A percentile compares a stretch with the other conserved stretches of the same genome.
These are phyloP conservation scores for Tuber aestivum DNA, from an alignment of 495 filamentous ascomycete species.

Conservation along the genomic window DNA sequence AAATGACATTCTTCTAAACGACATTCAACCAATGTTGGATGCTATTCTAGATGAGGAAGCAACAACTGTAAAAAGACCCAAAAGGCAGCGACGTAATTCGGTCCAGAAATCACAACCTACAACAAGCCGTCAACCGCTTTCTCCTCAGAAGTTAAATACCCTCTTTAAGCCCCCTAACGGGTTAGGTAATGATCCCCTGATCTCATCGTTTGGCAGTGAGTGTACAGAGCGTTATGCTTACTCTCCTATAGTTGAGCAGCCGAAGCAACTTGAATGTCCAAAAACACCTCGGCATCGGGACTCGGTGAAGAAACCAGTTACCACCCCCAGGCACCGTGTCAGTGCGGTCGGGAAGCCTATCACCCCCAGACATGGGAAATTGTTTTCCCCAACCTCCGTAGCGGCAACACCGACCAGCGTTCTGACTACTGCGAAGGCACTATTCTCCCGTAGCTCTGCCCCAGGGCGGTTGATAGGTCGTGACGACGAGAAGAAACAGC, in stretches of 20 bases:
- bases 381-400: conserved; percentile 54
- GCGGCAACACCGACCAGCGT: conserved; percentile 57
- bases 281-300: conserved; percentile 64
- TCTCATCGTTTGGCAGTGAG: not conserved
- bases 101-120: not conserved
- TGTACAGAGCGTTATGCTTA: not conserved
- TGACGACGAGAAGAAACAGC: conserved; percentile 67
- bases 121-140: conserved; percentile 8
- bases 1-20: not conserved
- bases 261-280: conserved; percentile 43
- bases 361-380: conserved; percentile 60
- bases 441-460: conserved; percentile 73
- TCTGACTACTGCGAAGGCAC: conserved; percentile 77
- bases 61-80: not conserved
- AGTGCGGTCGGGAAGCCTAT: conserved; percentile 56
- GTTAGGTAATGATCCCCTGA: not conserved
- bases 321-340: conserved; percentile 66
- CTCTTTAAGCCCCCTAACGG: conserved; percentile 20
- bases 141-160: conserved; percentile 28
- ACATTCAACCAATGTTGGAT: not conserved
- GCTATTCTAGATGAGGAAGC: not conserved
- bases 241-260: conserved; percentile 10
- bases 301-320: conserved; percentile 55
- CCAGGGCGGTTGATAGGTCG: conserved; percentile 75
- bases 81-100: not conserved